Evolutionary conservation across 306 rosid genomes (phyloP), one percentile per base, ranked within the genome.

Genomic region (Hippophae gyantsensis): DNA sequence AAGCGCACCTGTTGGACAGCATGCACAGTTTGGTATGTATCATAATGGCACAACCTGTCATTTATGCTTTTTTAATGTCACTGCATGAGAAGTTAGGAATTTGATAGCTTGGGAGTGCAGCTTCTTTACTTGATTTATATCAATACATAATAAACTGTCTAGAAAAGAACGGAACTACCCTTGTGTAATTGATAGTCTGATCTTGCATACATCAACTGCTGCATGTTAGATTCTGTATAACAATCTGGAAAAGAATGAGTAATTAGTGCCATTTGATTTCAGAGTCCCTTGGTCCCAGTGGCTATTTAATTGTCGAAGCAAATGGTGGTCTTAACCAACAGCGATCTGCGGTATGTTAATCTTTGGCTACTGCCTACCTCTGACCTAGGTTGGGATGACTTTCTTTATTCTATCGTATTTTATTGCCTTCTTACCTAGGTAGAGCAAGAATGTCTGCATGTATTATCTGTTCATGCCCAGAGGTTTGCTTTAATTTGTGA

Each of bases 321-420:
- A 92, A 88, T 77, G 99, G 96, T 13, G 99, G 97, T 61, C 99
- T 92, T 66, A 92, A 92, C 79, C 99, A 92, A 76, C 99, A 92
- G 61, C 86, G 95, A 54, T 88, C 96, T 51, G 95, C 97, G 47
- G 99, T 92, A 77, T 45, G 81, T 53, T 52, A 47, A 58, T 64
- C 9, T 43, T 32, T 56, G 40, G n/a, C 6, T 25, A 42, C 47
- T 48, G 40, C 9, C n/a, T 6, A 52, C 3, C 51, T 48, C 5
- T 45, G 45, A 12, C 9, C 60, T 54, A 53, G 57, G 55, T 76
- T 26, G 59, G 48, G 32, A 48, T 14, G 41, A 56, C 18, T 13
- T 12, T n/a, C 27, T 5, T 18, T 58, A 26, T 51, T 32, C n/a
- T 47, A 38, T 45, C 8, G 41, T 27, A 54, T 26, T 14, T 40